These are phyloP conservation scores for Circinella umbellata DNA, from an alignment of 371 early-diverging fungal genomes.

Conservation along the genomic window DNA sequence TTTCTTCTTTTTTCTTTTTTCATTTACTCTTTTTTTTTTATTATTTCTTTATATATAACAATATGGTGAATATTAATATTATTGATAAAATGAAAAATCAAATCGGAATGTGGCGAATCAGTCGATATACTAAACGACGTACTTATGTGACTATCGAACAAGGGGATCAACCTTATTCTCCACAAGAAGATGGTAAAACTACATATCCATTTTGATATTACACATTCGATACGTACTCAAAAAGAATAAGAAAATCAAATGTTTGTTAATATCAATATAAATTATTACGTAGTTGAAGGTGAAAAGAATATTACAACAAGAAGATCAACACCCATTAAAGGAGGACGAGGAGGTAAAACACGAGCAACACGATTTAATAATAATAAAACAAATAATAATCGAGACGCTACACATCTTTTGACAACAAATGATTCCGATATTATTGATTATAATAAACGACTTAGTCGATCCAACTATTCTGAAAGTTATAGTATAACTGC, in stretches of 20 bases:
- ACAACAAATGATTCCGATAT: neutral
- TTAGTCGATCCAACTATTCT: neutral
- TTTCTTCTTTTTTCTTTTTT: neutral
- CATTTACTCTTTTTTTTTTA: neutral
- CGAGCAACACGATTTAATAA: constrained; percentile 3
- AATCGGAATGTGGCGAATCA: constrained; percentile 4
- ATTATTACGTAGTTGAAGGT: neutral
- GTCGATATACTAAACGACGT: constrained; percentile 5
- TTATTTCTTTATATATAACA: neutral
- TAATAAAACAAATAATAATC: neutral
- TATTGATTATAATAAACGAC: neutral
- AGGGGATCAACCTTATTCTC: neutral
- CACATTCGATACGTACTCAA: no score
- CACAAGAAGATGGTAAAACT: neutral
- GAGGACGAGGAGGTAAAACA: neutral
- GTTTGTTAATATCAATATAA: no score
- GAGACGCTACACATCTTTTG: neutral
- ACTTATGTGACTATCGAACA: neutral
- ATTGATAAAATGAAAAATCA: constrained; percentile 1
- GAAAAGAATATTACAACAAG: no score
- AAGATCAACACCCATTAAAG: neutral
- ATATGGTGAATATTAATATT: neutral
- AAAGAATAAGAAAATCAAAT: no score
- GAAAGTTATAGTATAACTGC: constrained; percentile 3
- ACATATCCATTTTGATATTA: no score